Evolutionary conservation across 2,329 filamentous ascomycete species (phyloP).

Genomic region (Ophiognomonia clavigignenti-juglandacearum): DNA sequence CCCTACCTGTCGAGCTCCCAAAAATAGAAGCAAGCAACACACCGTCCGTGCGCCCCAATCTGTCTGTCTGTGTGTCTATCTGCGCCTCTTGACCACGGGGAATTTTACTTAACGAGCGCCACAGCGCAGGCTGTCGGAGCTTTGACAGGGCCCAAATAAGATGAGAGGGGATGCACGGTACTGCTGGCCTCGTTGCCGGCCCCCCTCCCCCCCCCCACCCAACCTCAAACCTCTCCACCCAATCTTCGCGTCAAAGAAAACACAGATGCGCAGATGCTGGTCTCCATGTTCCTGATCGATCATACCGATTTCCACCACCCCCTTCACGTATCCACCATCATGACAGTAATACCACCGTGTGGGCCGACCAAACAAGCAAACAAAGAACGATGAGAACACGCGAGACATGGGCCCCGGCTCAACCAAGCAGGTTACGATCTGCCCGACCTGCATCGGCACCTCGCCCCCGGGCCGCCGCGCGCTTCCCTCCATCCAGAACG

Average conservation of each 20-base stretch:
- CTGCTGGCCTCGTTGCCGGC: background rate
- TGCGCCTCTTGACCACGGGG: too few species aligned
- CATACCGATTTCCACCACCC: background rate
- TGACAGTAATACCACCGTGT: too few species aligned
- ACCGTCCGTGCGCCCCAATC: too few species aligned
- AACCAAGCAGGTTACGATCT: background rate
- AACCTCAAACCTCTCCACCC: too few species aligned
- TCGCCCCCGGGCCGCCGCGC: background rate
- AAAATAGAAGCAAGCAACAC: too few species aligned
- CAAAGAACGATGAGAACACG: too few species aligned
- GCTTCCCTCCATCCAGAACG: background rate
- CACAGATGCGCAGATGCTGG: background rate
- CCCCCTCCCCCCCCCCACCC: too few species aligned
- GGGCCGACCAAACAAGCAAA: too few species aligned
- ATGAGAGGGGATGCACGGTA: background rate
- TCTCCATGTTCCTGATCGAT: slow-evolving; percentile 3
- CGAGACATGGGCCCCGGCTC: background rate
- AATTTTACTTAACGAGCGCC: background rate
- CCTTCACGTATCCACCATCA: background rate
- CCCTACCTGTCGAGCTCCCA: too few species aligned
- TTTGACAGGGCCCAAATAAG: background rate
- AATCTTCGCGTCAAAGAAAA: background rate
- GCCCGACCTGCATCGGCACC: background rate
- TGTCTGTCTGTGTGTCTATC: too few species aligned
- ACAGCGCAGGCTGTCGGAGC: background rate